Percentiles rank a stretch among this genome's conserved stretches.
Conservation (phyloP, 768 basidiomycete genomes). For the Xanthoconium stramineum region DNA sequence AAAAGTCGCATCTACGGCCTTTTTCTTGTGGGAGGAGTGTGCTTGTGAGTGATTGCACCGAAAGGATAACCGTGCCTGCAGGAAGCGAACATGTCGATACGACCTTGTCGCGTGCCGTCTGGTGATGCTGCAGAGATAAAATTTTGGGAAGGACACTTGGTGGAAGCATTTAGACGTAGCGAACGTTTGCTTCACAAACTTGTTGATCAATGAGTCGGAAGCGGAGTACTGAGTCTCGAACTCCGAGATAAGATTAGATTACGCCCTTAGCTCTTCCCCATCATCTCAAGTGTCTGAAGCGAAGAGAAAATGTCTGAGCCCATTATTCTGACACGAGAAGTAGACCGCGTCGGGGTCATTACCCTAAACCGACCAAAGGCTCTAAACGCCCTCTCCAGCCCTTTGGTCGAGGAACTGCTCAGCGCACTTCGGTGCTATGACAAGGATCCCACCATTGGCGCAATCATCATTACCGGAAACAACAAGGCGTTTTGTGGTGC, state of each 20-base stretch:
- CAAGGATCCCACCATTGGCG: conserved; percentile 65
- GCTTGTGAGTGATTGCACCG: conserved; percentile 42
- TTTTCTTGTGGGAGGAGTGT: conserved; percentile 56
- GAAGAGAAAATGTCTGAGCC: conserved; percentile 21
- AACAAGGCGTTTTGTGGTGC: conserved; percentile 65
- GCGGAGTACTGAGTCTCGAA: not conserved
- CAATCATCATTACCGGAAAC: conserved; percentile 89
- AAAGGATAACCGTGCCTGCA: conserved; percentile 50
- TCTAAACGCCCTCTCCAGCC: conserved; percentile 80
- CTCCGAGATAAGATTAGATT: conserved; percentile 13
- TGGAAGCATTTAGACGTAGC: conserved; percentile 1
- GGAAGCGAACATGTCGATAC: conserved; percentile 38
- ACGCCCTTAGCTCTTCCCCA: not conserved
- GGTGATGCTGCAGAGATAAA: conserved; percentile 40
- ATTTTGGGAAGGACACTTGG: conserved; percentile 4
- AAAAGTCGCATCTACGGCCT: conserved; percentile 64
- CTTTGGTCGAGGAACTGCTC: conserved; percentile 78
- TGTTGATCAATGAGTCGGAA: not conserved
- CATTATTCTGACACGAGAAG: conserved; percentile 19
- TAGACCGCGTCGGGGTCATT: conserved; percentile 46
- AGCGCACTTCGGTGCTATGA: conserved; percentile 66
- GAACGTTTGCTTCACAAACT: too few relatives aligned
- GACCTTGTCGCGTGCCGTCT: conserved; percentile 49
- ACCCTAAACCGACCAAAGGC: conserved; percentile 85
- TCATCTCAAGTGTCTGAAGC: not conserved